Percentiles rank a stretch among this genome's conserved stretches.
phyloP scores from a whole-genome alignment of 306 rosid genomes.

The Prosopis cineraria region DNA sequence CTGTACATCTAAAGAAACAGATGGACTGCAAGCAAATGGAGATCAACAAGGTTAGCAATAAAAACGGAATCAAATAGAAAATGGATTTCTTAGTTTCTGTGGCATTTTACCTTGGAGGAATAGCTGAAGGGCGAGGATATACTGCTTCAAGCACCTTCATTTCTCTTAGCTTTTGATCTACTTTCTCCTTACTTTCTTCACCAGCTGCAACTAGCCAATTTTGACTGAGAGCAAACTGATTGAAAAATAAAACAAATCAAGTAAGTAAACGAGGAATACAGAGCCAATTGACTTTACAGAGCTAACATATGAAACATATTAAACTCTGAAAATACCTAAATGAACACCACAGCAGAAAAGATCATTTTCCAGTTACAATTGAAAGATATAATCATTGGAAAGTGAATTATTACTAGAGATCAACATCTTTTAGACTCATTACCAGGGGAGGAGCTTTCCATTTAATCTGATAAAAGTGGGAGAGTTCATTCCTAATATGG shows the following conservation, averaged over 20 bases:
- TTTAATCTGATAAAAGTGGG: slow-evolving; percentile 37
- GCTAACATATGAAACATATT: background rate
- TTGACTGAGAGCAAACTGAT: slow-evolving; percentile 46
- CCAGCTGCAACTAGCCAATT: slow-evolving; percentile 72
- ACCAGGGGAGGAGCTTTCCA: slow-evolving; percentile 79
- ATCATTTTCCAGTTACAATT: background rate
- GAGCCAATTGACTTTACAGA: background rate
- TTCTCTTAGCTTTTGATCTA: slow-evolving; percentile 53
- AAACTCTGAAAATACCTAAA: background rate
- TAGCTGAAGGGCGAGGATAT: slow-evolving; percentile 65
- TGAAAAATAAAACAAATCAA: background rate
- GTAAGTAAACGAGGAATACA: background rate
- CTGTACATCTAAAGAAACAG: slow-evolving; percentile 45
- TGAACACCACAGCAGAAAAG: slow-evolving; percentile 16
- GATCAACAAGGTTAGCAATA: slow-evolving; percentile 14
- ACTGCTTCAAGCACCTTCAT: slow-evolving; percentile 61
- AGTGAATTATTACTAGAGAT: background rate
- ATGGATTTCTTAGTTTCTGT: slow-evolving; percentile 1
- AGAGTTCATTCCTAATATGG: slow-evolving; percentile 35
- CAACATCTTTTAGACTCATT: slow-evolving; percentile 13
- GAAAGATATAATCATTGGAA: background rate
- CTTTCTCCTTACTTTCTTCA: slow-evolving; percentile 64
- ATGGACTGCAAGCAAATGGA: slow-evolving; percentile 47
- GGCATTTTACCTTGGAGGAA: slow-evolving; percentile 62
- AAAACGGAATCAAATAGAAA: background rate